Percentiles rank a stretch among this genome's conserved stretches.
phyloP scores from a whole-genome alignment of 2,329 filamentous ascomycete genomes.

The Xylaria sp. region DNA sequence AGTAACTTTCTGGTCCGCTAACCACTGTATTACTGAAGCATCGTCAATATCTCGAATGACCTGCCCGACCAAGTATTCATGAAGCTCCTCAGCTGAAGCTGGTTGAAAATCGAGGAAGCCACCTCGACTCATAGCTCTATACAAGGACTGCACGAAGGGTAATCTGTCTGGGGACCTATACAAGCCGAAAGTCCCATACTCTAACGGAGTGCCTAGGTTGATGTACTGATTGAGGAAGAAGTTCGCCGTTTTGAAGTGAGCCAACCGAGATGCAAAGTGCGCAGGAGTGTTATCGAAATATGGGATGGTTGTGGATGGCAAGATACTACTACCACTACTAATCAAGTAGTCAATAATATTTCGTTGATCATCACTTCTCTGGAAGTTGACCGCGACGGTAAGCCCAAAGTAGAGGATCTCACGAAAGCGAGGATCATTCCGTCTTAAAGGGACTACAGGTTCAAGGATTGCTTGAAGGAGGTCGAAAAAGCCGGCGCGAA shows the following conservation, averaged over 20 bases:
- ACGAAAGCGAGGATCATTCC: not conserved
- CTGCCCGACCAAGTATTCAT: not conserved
- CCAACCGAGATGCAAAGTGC: not conserved
- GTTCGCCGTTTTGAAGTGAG: not conserved
- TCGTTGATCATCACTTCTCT: not conserved
- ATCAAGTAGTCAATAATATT: slow-evolving; percentile 13
- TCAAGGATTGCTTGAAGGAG: slow-evolving; percentile 6
- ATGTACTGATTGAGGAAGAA: not conserved
- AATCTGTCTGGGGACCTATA: no score
- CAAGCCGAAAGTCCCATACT: not conserved
- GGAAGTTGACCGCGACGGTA: not conserved
- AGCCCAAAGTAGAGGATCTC: not conserved
- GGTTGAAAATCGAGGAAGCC: not conserved
- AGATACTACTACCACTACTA: no score
- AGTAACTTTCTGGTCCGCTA: not conserved
- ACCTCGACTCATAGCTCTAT: not conserved
- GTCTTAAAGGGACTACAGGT: not conserved
- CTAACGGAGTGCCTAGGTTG: not conserved
- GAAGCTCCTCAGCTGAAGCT: not conserved
- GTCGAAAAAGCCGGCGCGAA: not conserved
- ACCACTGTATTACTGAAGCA: not conserved
- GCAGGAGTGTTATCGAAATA: not conserved
- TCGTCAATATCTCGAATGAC: not conserved
- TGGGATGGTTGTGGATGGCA: not conserved
- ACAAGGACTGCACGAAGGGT: not conserved